Base-by-base conservation (phyloP, 202 grass and related monocot species). In the Carex sylvatica region DNA sequence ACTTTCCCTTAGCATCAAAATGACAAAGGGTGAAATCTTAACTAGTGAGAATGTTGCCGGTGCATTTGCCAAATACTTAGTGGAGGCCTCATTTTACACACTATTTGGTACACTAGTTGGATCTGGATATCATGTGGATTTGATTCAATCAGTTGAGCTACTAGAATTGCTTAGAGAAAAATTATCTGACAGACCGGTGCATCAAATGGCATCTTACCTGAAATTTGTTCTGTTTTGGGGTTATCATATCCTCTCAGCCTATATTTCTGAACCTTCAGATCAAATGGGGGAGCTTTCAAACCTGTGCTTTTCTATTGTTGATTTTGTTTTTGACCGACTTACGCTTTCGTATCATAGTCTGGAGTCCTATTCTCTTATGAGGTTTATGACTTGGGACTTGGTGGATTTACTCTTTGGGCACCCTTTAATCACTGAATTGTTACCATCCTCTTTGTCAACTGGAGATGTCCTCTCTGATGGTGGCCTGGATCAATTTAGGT, bases 181-280 rank as follows among this genome's bases (percentile, higher is more conserved):
- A 86, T 38, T 94, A 74, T 84, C 81, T 80, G 83, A 88, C 65
- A 80, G 90, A 36, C 76, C 85, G 46, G 67, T 79, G n/a, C 85
- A 79, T 81, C 90, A 94, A 49, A 69, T 94, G 82, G 72, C 86
- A 73, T 83, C 84, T 56, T 78, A 74, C 85, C 82, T 94, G 76
- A 91, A 87, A 92, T 87, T 82, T 65, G 69, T 87, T 64, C 90
- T 97, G 33, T 97, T 94, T 89, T 97, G 90, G 92, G 84, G 88
- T 51, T 80, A 92, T 88, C 84, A 82, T 70, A 78, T 86, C 76
- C 65, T 89, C 53, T 92, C 81, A 85, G 84, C 87, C 78, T 88
- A 87, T 86, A 80, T 82, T 78, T 63, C 85, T 46, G 83, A 91
- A 33, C 80, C 65, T 88, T 92, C 87, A 65, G 54, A 88, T 88